Base-by-base conservation (phyloP, 441 rosid species). In the Arabidopsis lyrata region DNA sequence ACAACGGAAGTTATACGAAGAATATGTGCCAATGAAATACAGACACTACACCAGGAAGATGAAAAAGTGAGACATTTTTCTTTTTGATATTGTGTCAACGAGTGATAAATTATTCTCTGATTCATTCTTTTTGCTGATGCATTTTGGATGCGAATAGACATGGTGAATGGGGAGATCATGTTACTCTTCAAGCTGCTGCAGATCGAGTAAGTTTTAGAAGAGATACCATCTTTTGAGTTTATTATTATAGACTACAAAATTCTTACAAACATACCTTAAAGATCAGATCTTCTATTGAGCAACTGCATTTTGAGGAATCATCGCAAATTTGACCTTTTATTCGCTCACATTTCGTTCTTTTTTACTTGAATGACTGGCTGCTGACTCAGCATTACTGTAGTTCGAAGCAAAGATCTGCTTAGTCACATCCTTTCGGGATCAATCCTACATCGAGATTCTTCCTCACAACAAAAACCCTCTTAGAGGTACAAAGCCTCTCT, bases 101-200 rank as follows among this genome's bases (percentile, higher is more conserved):
- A 7, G 34, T 36, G 8, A 52, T 27, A 14, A 1, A 18, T 2
- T 22, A 8, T 32, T 49, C 2, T 66, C 63, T 22, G 69, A 20
- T 53, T 66, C 60, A 16, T 54, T 60, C 12, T 16, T 39, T 78
- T 63, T 80, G 75, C 22, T 82, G 58, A 60, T 58, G 55, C 76
- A 47, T 24, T 38, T 77, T 52, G 76, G 72, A 58, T 59, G 58
- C 2, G 11, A 53, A 74, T 74, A 92, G 99, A 79, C 63, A 75
- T 5, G 99, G 96, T 66, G 98, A 94, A 81, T 94, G 97, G 96
- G 97, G 98, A 60, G 97, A 93, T 77, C 98, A 93, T 79, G 78
- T 94, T 16, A 91, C 96, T 77, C 83, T 92, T 56, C 99, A 94
- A 87, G 97, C 95, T 75, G 97, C 97, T 27, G 97, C 97, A 67